These are phyloP conservation scores for Phyllostachys edulis DNA, from an alignment of 176 grass and related monocot species.

Conservation along the genomic window DNA sequence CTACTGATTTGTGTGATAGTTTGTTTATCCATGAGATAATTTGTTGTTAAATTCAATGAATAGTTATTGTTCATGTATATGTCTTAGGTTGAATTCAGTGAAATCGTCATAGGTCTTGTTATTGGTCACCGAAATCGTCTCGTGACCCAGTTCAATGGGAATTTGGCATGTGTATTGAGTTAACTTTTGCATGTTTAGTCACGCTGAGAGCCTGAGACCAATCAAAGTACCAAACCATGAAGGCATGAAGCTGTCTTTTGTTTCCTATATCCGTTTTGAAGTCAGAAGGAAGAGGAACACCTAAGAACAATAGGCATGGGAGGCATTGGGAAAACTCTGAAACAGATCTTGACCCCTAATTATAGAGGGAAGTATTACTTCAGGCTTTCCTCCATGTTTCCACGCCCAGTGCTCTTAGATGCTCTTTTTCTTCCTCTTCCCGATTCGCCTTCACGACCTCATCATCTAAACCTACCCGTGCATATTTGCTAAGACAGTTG, in stretches of 20 bases:
- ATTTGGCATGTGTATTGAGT: background rate
- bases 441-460: background rate
- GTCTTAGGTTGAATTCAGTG: background rate
- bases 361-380: background rate
- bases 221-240: background rate
- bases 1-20: background rate
- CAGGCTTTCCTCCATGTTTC: constrained; percentile 41
- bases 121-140: background rate
- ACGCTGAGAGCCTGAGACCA: background rate
- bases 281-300: background rate
- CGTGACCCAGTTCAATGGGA: background rate
- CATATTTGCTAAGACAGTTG: background rate
- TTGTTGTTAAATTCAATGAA: background rate
- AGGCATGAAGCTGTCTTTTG: background rate
- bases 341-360: background rate
- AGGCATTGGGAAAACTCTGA: constrained; percentile 5
- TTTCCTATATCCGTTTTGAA: background rate
- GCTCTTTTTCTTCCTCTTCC: constrained; percentile 32
- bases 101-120: background rate
- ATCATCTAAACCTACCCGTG: background rate
- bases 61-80: background rate
- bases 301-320: background rate
- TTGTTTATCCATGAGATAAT: background rate
- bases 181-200: background rate
- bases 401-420: constrained; percentile 11